phyloP scores from a whole-genome alignment of 2,329 filamentous ascomycete species.

The Fusarium cyanostomum region DNA sequence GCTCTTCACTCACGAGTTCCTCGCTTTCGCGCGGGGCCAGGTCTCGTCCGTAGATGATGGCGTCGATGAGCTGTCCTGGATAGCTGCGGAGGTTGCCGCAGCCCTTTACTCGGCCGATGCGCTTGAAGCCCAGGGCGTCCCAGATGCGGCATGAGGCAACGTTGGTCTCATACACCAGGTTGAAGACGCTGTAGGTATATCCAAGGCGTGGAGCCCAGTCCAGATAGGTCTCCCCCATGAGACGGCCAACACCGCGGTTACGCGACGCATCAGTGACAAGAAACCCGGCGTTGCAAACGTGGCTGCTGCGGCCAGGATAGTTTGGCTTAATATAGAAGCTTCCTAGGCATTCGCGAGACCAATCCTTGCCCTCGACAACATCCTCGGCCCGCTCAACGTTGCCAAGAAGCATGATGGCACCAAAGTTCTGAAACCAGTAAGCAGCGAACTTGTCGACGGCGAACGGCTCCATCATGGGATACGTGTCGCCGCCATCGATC shows the following conservation, averaged over 20 bases:
- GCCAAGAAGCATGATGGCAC: conserved; percentile 85
- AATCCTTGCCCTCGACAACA: conserved; percentile 70
- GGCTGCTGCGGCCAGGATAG: conserved; percentile 89
- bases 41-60: conserved; percentile 80
- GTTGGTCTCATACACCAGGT: conserved; percentile 93
- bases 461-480: conserved; percentile 85
- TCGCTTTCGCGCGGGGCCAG: conserved; percentile 70
- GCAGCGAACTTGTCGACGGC: conserved; percentile 77
- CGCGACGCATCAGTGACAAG: conserved; percentile 77
- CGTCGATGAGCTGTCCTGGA: conserved; percentile 75
- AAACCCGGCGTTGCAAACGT: conserved; percentile 88
- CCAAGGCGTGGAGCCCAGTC: conserved; percentile 83
- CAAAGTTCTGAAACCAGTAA: conserved; percentile 94
- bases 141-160: conserved; percentile 89
- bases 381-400: conserved; percentile 72
- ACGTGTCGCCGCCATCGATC: conserved; percentile 91
- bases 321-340: conserved; percentile 97
- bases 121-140: conserved; percentile 92
- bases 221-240: conserved; percentile 80
- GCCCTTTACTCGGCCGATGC: conserved; percentile 83
- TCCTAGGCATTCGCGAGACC: conserved; percentile 83
- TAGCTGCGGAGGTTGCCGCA: conserved; percentile 75
- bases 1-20: conserved; percentile 90
- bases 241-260: conserved; percentile 76
- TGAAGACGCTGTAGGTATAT: conserved; percentile 93